Conservation (phyloP, 2,329 filamentous ascomycete genomes). For the Alternaria hordeiaustralica region DNA sequence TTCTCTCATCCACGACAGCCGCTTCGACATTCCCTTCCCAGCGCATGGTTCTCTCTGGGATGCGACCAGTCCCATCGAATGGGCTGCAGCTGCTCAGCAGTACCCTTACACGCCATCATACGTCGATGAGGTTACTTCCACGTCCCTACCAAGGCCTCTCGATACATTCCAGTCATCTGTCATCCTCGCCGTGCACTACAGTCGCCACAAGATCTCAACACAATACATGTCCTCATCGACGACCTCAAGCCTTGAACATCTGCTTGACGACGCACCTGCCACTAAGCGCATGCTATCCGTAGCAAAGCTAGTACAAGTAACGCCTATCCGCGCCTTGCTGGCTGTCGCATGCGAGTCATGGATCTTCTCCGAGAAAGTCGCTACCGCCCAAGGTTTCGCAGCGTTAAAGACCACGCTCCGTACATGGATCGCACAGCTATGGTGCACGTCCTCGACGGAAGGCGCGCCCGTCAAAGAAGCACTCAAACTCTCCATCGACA, state of each 20-base stretch:
- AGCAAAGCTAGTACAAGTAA: slow-evolving; percentile 47
- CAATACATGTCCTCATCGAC: slow-evolving; percentile 20
- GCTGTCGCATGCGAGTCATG: slow-evolving; percentile 55
- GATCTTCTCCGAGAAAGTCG: slow-evolving; percentile 53
- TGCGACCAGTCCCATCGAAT: slow-evolving; percentile 28
- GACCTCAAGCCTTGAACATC: slow-evolving; percentile 26
- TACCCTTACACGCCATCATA: slow-evolving; percentile 25
- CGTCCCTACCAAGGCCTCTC: slow-evolving; percentile 15
- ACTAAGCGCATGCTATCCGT: slow-evolving; percentile 43
- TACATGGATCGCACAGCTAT: slow-evolving; percentile 46
- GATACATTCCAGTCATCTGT: slow-evolving; percentile 48
- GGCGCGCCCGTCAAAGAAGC: slow-evolving; percentile 31
- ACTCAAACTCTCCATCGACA: slow-evolving; percentile 33
- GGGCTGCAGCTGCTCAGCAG: slow-evolving; percentile 32
- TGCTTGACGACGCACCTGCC: slow-evolving; percentile 30
- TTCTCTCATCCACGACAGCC: slow-evolving; percentile 25
- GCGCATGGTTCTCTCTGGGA: slow-evolving; percentile 48
- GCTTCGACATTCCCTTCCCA: slow-evolving; percentile 49
- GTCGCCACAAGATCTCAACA: slow-evolving; percentile 25
- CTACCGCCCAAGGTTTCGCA: slow-evolving; percentile 41
- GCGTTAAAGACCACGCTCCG: slow-evolving; percentile 40
- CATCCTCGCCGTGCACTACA: slow-evolving; percentile 44
- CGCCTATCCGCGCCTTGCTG: slow-evolving; percentile 51
- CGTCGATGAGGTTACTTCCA: slow-evolving; percentile 33
- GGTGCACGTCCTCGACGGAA: slow-evolving; percentile 20